Evolutionary conservation across 345 rosid species (phyloP).

Genomic region (Camelina laxa): DNA sequence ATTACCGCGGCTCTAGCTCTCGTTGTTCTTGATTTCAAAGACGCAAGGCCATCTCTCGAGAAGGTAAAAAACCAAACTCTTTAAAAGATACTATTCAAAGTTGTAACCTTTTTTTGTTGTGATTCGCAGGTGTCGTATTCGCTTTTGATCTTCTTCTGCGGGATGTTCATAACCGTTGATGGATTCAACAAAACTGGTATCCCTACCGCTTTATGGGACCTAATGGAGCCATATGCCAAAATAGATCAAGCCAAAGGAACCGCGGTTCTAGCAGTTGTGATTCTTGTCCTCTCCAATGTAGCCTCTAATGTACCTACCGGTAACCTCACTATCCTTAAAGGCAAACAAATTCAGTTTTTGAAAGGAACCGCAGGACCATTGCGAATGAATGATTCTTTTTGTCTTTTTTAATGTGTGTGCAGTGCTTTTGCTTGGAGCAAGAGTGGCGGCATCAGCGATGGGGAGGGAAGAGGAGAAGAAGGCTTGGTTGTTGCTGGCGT

Average conservation of each 20-base stretch:
- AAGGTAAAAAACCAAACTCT: constrained; percentile 55
- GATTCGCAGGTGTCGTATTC: constrained; percentile 73
- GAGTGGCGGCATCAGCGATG: constrained; percentile 78
- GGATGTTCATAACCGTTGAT: constrained; percentile 83
- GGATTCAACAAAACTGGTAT: constrained; percentile 91
- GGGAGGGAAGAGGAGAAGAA: constrained; percentile 62
- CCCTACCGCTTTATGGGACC: constrained; percentile 74
- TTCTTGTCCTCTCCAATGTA: constrained; percentile 71
- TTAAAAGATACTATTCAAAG: not conserved
- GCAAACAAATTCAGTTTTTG: not conserved
- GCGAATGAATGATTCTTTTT: not conserved
- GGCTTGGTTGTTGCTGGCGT: constrained; percentile 82
- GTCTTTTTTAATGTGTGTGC: not conserved
- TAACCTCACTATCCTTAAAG: constrained; percentile 26
- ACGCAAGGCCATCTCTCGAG: constrained; percentile 77
- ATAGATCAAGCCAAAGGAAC: constrained; percentile 54
- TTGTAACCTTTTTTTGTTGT: not conserved
- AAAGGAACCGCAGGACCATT: not conserved
- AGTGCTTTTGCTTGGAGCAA: constrained; percentile 80
- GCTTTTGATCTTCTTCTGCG: constrained; percentile 80
- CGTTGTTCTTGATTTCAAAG: constrained; percentile 80
- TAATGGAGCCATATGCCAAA: constrained; percentile 74
- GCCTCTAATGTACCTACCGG: constrained; percentile 95
- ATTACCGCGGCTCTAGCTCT: constrained; percentile 84
- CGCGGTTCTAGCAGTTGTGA: constrained; percentile 66